Evolutionary conservation across 1,284 basidiomycete genomes (phyloP), one percentile per base, ranked within the genome.

Genomic region (Hypsizygus ulmarius): DNA sequence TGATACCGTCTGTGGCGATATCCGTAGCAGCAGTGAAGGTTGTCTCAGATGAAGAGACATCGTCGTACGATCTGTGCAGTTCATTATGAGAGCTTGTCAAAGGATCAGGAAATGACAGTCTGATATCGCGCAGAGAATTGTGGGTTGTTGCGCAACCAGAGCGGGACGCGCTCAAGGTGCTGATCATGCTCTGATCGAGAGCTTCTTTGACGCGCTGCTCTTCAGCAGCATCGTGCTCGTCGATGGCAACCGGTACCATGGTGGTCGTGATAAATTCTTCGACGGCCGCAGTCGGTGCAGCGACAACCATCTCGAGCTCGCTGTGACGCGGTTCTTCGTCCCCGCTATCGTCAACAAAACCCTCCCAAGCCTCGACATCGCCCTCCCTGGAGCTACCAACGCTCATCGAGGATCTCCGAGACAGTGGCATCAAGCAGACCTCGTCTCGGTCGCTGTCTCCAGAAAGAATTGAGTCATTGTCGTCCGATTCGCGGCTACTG

Each of bases 51-150:
- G 66, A 62, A 28, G 66, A 59, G 48, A 78, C 67, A 38, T 73
- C 66, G 56, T 79, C 76, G 60, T 73, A 79, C 14, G 79, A 78
- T 51, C 70, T 69, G 58, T 73, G 73, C 53, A 82, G 64, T 47
- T 81, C 74, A 63, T 79, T 75, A 56, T 70, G 74, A 47, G 80
- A 82, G 63, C 81, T 84, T 50, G 78, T 81, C 60, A 89, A 74
- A 51, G 85, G 85, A 67, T 88, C 85, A 38, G 85, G 85, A 68
- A 88, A 88, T 29, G 85, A 89, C 47, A 88, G 66, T 56, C 83
- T 78, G 53, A 89, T 75, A 66, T 88, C 85, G 62, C 80, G 82
- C 38, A 81, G 68, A 16, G 81, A 79, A 47, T 60, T 74, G 50
- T 82, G 82, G 41, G 75, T 64, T 51, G 80, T 76, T 39, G 79